Evolutionary conservation across 768 basidiomycete species (phyloP).

Genomic region (Gymnopilus junonius): DNA sequence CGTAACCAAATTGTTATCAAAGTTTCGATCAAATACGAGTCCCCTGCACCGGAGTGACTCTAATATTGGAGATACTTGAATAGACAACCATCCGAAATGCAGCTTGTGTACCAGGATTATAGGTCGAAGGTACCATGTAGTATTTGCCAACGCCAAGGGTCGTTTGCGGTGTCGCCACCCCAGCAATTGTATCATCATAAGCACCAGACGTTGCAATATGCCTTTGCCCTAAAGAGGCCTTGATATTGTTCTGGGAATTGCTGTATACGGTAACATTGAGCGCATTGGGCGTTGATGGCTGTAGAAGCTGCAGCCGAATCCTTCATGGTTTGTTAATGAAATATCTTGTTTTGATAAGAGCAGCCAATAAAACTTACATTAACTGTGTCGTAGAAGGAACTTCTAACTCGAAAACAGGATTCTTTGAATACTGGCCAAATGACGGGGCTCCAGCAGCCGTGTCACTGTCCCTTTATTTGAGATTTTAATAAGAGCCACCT

Average conservation of each 20-base stretch:
- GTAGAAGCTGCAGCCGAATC: slow-evolving; percentile 68
- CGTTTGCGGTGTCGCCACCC: slow-evolving; percentile 63
- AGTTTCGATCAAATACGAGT: neutral
- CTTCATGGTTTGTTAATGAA: slow-evolving; percentile 37
- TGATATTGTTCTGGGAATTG: slow-evolving; percentile 21
- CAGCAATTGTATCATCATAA: slow-evolving; percentile 76
- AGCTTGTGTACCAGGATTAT: slow-evolving; percentile 57
- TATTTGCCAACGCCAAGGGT: slow-evolving; percentile 67
- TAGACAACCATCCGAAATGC: slow-evolving; percentile 68
- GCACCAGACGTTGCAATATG: slow-evolving; percentile 75
- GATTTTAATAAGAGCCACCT: neutral
- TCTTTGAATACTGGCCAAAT: slow-evolving; percentile 63
- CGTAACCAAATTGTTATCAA: neutral
- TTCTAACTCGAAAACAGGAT: slow-evolving; percentile 71
- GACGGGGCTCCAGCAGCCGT: slow-evolving; percentile 75
- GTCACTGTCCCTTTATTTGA: slow-evolving; percentile 50
- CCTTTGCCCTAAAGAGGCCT: slow-evolving; percentile 24
- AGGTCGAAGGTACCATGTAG: slow-evolving; percentile 75
- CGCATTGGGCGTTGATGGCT: slow-evolving; percentile 46
- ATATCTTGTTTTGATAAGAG: neutral
- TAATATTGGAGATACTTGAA: slow-evolving; percentile 41
- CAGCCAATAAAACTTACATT: slow-evolving; percentile 45
- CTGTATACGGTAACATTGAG: slow-evolving; percentile 68
- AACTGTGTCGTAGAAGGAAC: slow-evolving; percentile 57
- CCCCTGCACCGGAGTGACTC: slow-evolving; percentile 14